These are phyloP conservation scores for Hemisphaericaspora xylanilytica DNA, from an alignment of 1,139 yeast genomes.

Conservation along the genomic window DNA sequence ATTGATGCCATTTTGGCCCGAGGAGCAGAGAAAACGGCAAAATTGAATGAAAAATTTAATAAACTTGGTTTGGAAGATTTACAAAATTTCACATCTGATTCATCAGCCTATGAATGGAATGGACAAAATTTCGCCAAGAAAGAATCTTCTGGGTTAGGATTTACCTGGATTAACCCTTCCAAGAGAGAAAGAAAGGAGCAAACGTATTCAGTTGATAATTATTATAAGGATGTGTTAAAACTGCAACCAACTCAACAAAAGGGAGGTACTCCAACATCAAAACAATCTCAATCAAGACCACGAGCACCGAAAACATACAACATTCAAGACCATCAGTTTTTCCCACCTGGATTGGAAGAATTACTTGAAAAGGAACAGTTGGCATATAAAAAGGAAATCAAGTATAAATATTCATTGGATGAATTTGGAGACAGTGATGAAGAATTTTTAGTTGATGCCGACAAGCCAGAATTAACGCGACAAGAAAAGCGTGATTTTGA, in stretches of 20 bases:
- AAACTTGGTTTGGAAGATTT: conserved; percentile 87
- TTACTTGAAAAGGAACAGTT: conserved; percentile 78
- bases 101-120: conserved; percentile 95
- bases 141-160: conserved; percentile 40
- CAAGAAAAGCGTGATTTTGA: conserved; percentile 49
- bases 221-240: conserved; percentile 76
- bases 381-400: conserved; percentile 68
- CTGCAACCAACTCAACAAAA: conserved; percentile 8
- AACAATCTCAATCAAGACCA: conserved; percentile 17
- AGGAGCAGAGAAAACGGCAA: conserved; percentile 81
- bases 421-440: conserved; percentile 55
- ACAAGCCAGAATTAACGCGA: conserved; percentile 34
- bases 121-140: conserved; percentile 88
- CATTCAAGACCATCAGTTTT: conserved; percentile 87
- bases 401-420: conserved; percentile 62
- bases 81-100: conserved; percentile 84
- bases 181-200: conserved; percentile 90
- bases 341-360: conserved; percentile 60
- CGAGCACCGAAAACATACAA: conserved; percentile 71
- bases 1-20: conserved; percentile 73
- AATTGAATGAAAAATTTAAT: conserved; percentile 74
- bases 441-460: conserved; percentile 55
- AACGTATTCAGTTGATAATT: conserved; percentile 82
- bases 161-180: conserved; percentile 82
- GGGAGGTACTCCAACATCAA: conserved; percentile 4